Evolutionary conservation across 345 rosid species (phyloP).

Genomic region (Clausena lansium): DNA sequence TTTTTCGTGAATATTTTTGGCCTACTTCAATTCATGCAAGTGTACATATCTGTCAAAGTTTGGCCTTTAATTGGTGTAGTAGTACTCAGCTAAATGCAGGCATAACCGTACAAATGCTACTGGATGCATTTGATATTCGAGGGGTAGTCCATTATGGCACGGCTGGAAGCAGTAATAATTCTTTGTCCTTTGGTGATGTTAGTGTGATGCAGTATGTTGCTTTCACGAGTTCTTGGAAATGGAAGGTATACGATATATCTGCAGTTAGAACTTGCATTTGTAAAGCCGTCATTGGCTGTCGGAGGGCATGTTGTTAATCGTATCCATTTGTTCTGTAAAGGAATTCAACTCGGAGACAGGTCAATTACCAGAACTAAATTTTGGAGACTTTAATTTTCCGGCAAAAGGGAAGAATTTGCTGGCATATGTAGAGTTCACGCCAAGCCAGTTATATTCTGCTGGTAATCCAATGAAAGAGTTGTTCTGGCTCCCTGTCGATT

Average conservation of each 20-base stretch:
- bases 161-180: conserved; percentile 32
- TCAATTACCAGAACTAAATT: conserved; percentile 23
- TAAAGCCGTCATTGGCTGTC: background rate
- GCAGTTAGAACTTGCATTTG: too few species aligned
- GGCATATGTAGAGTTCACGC: conserved; percentile 28
- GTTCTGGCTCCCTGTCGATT: conserved; percentile 34
- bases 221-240: conserved; percentile 34
- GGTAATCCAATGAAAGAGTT: conserved; percentile 28
- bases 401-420: conserved; percentile 29
- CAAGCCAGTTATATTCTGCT: conserved; percentile 19
- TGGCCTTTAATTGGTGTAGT: background rate
- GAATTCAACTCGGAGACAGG: conserved; percentile 23
- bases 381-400: conserved; percentile 38
- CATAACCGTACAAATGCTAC: conserved; percentile 30
- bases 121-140: conserved; percentile 22
- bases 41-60: too few species aligned
- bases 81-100: conserved; percentile 27
- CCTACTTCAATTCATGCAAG: background rate
- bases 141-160: conserved; percentile 39
- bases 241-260: conserved; percentile 24
- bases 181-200: conserved; percentile 33
- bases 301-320: background rate
- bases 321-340: conserved; percentile 13
- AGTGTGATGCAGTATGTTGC: conserved; percentile 29
- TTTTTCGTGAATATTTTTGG: too few species aligned